Conservation (phyloP, 495 filamentous ascomycete genomes). For the Pseudomonodictys pantanalensis region DNA sequence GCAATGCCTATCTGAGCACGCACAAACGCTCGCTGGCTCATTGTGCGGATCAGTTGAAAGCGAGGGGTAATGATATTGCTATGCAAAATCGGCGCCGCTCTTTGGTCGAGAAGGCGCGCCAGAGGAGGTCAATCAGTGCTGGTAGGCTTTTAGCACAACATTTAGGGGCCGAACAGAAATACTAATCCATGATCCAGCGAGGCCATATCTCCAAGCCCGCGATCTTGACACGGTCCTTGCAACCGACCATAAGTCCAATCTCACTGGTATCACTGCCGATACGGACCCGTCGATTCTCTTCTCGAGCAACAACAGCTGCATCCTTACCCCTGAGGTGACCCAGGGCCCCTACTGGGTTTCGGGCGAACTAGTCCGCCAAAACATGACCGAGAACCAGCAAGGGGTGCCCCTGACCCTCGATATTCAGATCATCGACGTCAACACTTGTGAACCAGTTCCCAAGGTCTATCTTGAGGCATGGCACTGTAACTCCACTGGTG, state of each 20-base stretch:
- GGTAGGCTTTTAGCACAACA: neutral
- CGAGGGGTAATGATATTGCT: constrained; percentile 7
- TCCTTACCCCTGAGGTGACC: constrained; percentile 29
- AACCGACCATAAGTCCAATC: constrained; percentile 47
- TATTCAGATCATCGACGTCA: constrained; percentile 57
- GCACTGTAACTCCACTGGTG: constrained; percentile 56
- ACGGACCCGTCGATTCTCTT: constrained; percentile 53
- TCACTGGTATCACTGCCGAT: constrained; percentile 48
- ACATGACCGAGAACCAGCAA: constrained; percentile 51
- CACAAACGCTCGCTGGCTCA: constrained; percentile 12
- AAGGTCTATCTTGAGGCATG: constrained; percentile 59
- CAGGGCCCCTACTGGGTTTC: constrained; percentile 35
- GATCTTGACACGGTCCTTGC: constrained; percentile 44
- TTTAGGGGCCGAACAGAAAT: neutral
- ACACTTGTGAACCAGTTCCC: constrained; percentile 55
- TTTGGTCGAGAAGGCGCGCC: constrained; percentile 3
- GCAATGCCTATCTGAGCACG: constrained; percentile 9
- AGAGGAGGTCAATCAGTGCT: constrained; percentile 3
- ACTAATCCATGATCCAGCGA: neutral
- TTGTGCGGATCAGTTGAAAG: constrained; percentile 15
- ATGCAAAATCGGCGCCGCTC: constrained; percentile 7
- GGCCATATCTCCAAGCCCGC: constrained; percentile 37
- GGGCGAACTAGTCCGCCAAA: constrained; percentile 51
- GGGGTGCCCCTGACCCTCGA: constrained; percentile 59
- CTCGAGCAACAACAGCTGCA: constrained; percentile 39